A percentile compares a stretch with the other conserved stretches of the same genome.
These are phyloP conservation scores for Phytophthora aleatoria DNA, from an alignment of 352 stramenopile species.

Conservation along the genomic window DNA sequence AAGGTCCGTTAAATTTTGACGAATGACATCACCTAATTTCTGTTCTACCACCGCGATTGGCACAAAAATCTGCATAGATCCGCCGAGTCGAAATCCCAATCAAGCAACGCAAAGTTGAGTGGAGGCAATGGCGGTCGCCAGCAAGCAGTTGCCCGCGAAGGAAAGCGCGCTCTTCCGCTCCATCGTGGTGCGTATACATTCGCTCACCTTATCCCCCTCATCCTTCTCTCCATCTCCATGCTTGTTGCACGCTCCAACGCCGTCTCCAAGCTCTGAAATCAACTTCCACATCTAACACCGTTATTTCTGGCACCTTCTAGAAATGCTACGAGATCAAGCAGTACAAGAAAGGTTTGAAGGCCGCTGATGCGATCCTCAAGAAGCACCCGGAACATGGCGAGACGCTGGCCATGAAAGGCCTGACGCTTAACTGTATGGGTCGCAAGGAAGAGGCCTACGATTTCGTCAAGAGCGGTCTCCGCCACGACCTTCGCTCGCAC, in stretches of 20 bases:
- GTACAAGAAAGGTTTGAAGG: slow-evolving; percentile 99
- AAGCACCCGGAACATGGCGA: slow-evolving; percentile 98
- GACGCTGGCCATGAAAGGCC: slow-evolving; percentile 97
- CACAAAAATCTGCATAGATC: slow-evolving; percentile 4
- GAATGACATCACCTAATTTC: not conserved
- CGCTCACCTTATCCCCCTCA: not conserved
- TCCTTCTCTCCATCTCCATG: slow-evolving; percentile 1
- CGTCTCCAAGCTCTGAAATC: slow-evolving; percentile 6
- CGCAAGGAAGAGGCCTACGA: slow-evolving; percentile 97
- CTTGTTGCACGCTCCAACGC: not conserved
- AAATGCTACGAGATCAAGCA: slow-evolving; percentile 99
- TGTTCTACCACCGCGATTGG: not conserved
- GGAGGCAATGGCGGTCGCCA: slow-evolving; percentile 52
- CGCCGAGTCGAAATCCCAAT: slow-evolving; percentile 19
- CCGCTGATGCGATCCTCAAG: slow-evolving; percentile 94
- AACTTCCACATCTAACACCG: not conserved
- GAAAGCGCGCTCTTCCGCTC: slow-evolving; percentile 96
- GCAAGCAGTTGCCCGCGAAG: slow-evolving; percentile 90
- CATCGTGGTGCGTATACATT: slow-evolving; percentile 81
- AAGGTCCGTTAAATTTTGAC: not conserved
- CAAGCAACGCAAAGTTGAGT: slow-evolving; percentile 15
- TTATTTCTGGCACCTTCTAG: slow-evolving; percentile 29
- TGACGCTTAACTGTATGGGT: slow-evolving; percentile 95
- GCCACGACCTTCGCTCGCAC: slow-evolving; percentile 93
- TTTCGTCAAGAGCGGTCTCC: slow-evolving; percentile 94